These are phyloP conservation scores for Diaporthe sp. DNA, from an alignment of 2,329 filamentous ascomycete genomes.

Conservation along the genomic window DNA sequence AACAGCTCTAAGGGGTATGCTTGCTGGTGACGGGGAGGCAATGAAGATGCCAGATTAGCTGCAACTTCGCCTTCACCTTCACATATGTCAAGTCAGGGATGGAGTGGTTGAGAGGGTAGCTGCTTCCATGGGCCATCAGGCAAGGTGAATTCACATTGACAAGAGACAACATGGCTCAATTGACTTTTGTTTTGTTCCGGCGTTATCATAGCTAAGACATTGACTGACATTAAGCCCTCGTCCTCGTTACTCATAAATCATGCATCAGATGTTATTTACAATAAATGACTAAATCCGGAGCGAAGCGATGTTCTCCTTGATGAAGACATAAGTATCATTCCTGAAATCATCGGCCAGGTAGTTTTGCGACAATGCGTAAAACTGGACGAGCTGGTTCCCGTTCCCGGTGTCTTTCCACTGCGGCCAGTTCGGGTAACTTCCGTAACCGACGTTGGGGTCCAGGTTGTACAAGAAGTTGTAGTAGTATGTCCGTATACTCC, in stretches of 20 bases:
- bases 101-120: background rate
- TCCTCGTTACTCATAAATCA: conserved; percentile 2
- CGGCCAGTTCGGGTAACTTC: conserved; percentile 57
- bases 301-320: conserved; percentile 42
- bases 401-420: conserved; percentile 52
- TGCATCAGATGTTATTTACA: background rate
- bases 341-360: conserved; percentile 56
- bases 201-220: conserved; percentile 14
- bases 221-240: background rate
- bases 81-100: background rate
- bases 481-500: conserved; percentile 77
- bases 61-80: too few species aligned
- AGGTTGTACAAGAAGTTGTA: conserved; percentile 78
- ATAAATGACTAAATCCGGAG: conserved; percentile 31
- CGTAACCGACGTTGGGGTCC: conserved; percentile 74
- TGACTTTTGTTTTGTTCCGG: background rate
- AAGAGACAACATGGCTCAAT: background rate
- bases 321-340: conserved; percentile 44
- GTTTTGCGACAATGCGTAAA: conserved; percentile 46
- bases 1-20: too few species aligned
- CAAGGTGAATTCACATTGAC: background rate
- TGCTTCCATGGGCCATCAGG: background rate
- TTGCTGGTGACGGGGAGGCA: too few species aligned
- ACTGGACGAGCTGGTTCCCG: conserved; percentile 64
- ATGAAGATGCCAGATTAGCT: too few species aligned